Percentiles rank a stretch among this genome's conserved stretches.
Conservation (phyloP, 2,329 filamentous ascomycete genomes). For the Stemphylium beticola region DNA sequence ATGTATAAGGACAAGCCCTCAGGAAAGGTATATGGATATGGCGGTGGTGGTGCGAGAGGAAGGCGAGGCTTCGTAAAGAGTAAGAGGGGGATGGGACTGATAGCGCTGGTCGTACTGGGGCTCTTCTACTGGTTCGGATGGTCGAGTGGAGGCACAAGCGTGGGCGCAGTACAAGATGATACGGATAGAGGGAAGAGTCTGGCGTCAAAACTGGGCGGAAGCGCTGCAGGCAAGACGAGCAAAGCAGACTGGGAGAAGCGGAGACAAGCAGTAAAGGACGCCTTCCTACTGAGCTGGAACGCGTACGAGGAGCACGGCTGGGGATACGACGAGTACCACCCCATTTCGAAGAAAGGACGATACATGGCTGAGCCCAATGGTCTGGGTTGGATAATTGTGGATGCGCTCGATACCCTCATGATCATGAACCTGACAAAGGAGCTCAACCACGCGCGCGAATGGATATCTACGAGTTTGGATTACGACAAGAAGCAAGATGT, state of each 20-base stretch:
- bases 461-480: constrained; percentile 79
- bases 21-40: constrained; percentile 65
- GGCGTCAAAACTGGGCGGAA: constrained; percentile 38
- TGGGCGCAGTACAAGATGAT: constrained; percentile 33
- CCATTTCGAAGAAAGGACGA: constrained; percentile 75
- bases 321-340: constrained; percentile 90
- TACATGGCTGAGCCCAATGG: constrained; percentile 84
- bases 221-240: constrained; percentile 35
- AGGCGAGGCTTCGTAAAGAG: constrained; percentile 61
- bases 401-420: constrained; percentile 95
- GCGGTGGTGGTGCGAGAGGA: constrained; percentile 57
- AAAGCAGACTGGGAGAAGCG: constrained; percentile 76
- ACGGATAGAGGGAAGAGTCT: constrained; percentile 45
- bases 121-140: constrained; percentile 73
- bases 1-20: constrained; percentile 99
- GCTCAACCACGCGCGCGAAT: constrained; percentile 82
- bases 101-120: constrained; percentile 62
- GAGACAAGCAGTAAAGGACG: constrained; percentile 82
- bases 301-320: constrained; percentile 92
- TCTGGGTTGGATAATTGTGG: constrained; percentile 97
- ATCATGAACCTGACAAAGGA: constrained; percentile 95
- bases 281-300: constrained; percentile 90
- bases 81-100: constrained; percentile 64
- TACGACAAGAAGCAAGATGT: constrained; percentile 96
- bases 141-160: constrained; percentile 36